A percentile compares a stretch with the other conserved stretches of the same genome.
Evolutionary conservation across 2,329 filamentous ascomycete genomes (phyloP).

Genomic region (Sodiomyces alkalinus): DNA sequence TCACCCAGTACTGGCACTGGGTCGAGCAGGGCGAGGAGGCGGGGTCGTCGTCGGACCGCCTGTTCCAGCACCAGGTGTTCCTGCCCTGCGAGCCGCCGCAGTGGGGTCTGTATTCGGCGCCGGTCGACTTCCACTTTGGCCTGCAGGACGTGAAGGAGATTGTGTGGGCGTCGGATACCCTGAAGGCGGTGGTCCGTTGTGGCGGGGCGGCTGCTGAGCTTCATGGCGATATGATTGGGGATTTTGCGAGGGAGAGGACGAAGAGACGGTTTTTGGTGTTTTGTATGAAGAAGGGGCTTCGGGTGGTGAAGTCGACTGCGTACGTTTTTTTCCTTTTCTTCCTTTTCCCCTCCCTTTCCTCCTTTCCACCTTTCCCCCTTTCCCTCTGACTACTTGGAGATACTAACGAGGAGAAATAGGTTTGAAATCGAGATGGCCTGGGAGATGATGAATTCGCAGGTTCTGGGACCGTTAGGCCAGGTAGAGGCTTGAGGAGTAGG

Average conservation of each 20-base stretch:
- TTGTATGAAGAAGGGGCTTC: conserved; percentile 25
- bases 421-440: no score
- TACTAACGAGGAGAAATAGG: no score
- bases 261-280: conserved; percentile 36
- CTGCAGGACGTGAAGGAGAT: conserved; percentile 31
- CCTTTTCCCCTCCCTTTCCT: no score
- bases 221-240: conserved; percentile 32
- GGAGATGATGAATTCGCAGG: no score
- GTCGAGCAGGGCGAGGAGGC: conserved; percentile 17
- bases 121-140: conserved; percentile 33
- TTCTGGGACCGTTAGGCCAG: no score
- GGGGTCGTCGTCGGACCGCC: conserved; percentile 1
- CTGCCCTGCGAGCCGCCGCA: conserved; percentile 4
- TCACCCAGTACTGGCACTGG: conserved; percentile 44
- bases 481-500: no score
- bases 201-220: no score
- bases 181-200: conserved; percentile 25
- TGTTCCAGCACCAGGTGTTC: conserved; percentile 38
- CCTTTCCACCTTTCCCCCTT: no score
- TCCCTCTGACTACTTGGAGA: no score
- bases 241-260: conserved; percentile 36
- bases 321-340: conserved; percentile 18
- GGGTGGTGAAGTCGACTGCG: conserved; percentile 22
- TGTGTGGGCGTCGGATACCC: conserved; percentile 24
- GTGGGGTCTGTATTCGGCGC: conserved; percentile 35